These are phyloP conservation scores for Cytospora piceae DNA, from an alignment of 2,329 filamentous ascomycete genomes.

Conservation along the genomic window DNA sequence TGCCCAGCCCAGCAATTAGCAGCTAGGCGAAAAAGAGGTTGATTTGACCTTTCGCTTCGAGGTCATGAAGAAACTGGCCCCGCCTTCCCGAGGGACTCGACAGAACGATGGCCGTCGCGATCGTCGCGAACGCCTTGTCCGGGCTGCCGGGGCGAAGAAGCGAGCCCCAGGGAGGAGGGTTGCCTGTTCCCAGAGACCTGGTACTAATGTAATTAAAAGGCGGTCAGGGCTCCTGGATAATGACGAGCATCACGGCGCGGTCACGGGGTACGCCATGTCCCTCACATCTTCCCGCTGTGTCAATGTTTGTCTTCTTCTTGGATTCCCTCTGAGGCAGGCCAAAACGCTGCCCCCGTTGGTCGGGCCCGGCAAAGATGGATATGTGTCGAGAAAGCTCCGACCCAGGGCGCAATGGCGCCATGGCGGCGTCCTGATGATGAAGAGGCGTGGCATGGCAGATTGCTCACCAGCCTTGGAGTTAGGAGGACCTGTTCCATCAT, in stretches of 20 bases:
- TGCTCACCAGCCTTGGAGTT: neutral
- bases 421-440: neutral
- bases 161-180: conserved; percentile 1
- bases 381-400: neutral
- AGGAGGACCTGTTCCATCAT: neutral
- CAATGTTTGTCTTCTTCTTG: too few species aligned
- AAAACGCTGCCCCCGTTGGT: neutral
- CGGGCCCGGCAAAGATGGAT: neutral
- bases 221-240: conserved; percentile 19
- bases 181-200: conserved; percentile 11
- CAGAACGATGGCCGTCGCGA: conserved; percentile 6
- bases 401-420: neutral
- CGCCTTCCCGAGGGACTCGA: conserved; percentile 2
- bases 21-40: neutral
- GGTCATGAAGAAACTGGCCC: conserved; percentile 4
- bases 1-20: conserved; percentile 5
- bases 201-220: conserved; percentile 9
- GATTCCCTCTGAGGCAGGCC: too few species aligned
- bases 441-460: neutral
- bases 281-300: neutral
- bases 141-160: neutral
- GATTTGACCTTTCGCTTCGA: conserved; percentile 16
- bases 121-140: conserved; percentile 4
- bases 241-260: conserved; percentile 21
- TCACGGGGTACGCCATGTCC: conserved; percentile 14